Evolutionary conservation across 129 eudicot genomes (phyloP), one percentile per base, ranked within the genome.

Genomic region (Artemisia argyi): DNA sequence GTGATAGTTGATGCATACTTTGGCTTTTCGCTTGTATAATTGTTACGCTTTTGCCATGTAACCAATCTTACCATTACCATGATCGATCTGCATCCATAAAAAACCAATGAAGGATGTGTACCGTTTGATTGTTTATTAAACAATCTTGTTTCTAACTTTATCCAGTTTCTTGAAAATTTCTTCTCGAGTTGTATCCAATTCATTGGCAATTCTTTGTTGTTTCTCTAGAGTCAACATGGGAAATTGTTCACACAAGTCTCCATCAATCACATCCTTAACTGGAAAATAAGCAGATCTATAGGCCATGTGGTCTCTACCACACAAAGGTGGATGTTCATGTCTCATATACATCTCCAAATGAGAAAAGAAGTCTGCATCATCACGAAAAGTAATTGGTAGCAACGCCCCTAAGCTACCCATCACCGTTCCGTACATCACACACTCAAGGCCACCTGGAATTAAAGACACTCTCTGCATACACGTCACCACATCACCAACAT

Each of bases 271-370:
- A 79, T 91, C 97, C 97, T 91, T 91, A 17, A 91, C 96, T 17
- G 97, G 97, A 73, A 82, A 91, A 78, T 91, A 91, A n/a, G 97
- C 76, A 78, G 97, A 88, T 82, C 97, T 78, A 53, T 82, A 91
- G 11, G 97, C 97, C 97, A 91, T 88, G 66, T 91, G 97, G 53
- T 91, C 97, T 69, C 97, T 82, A 70, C 97, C 96, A 74, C 97
- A 91, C 73, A 91, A 69, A 47, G 92, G 97, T 58, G 97, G 97
- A 79, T 82, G 80, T 67, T 91, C 96, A 82, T 91, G 97, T 59
- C 97, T 80, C 88, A 91, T n/a, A 75, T 91, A 90, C 97, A 91
- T 91, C 86, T 91, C 97, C 90, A 91, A 78, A 62, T 91, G 97
- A 58, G 89, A 82, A 76, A 91, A 91, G 74, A 91, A 91, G 80